These are phyloP conservation scores for Isoetes engelmannii DNA, from an alignment of 83 land plant species.

Conservation along the genomic window DNA sequence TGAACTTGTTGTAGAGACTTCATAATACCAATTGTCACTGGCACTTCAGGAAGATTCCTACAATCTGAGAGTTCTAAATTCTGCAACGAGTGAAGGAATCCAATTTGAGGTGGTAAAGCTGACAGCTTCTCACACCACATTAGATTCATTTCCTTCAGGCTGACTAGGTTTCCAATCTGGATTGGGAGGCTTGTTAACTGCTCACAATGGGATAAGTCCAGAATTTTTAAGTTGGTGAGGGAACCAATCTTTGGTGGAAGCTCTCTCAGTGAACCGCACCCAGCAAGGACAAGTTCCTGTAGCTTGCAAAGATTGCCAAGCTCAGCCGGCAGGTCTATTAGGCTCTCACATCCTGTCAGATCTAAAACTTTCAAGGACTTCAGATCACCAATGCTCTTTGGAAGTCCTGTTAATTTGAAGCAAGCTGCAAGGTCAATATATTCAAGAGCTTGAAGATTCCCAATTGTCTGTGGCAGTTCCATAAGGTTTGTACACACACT, in stretches of 20 bases:
- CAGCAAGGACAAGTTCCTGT: no score
- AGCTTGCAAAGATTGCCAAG: no score
- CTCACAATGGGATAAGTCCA: slow-evolving; percentile 11
- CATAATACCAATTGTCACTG: background rate
- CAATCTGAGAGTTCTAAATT: slow-evolving; percentile 4
- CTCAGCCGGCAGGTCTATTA: slow-evolving; percentile 1
- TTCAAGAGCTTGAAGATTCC: background rate
- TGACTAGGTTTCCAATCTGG: slow-evolving; percentile 6
- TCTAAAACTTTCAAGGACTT: background rate
- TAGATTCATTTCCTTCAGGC: background rate
- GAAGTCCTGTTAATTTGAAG: background rate
- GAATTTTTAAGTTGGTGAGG: background rate
- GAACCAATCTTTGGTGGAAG: background rate
- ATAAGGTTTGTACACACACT: slow-evolving; percentile 2
- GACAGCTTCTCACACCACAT: slow-evolving; percentile 12
- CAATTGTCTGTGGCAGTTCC: background rate
- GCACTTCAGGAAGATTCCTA: slow-evolving; percentile 4
- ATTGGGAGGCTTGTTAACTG: background rate
- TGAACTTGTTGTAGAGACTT: background rate
- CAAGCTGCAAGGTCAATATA: slow-evolving; percentile 9
- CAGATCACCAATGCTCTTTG: slow-evolving; percentile 2
- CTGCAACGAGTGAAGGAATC: slow-evolving; percentile 1
- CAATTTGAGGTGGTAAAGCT: background rate
- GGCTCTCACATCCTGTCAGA: slow-evolving; percentile 1
- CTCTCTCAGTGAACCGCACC: no score